Conservation (phyloP, 768 basidiomycete genomes). For the Amanita inopinata region DNA sequence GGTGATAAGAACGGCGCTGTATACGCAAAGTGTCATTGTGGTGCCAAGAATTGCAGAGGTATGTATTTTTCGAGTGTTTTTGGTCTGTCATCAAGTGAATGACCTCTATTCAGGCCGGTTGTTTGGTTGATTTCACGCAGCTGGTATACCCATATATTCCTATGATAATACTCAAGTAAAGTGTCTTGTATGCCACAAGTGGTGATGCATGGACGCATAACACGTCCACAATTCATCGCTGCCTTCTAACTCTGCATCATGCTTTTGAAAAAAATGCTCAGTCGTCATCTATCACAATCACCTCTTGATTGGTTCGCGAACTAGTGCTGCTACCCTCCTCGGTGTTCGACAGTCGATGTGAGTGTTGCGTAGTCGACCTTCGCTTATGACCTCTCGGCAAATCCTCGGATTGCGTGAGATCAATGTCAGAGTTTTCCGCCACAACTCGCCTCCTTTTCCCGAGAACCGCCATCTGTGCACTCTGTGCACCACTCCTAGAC, state of each 20-base stretch:
- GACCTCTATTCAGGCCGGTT: constrained; percentile 1
- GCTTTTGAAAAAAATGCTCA: constrained; percentile 1
- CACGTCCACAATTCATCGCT: too few relatives aligned
- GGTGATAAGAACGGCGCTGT: constrained; percentile 29
- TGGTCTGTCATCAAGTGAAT: not conserved
- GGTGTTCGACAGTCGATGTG: too few relatives aligned
- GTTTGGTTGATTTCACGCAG: not conserved
- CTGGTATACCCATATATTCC: not conserved
- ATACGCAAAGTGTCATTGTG: constrained; percentile 41
- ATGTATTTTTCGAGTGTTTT: constrained; percentile 2
- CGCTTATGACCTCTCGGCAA: constrained; percentile 13
- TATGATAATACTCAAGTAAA: not conserved
- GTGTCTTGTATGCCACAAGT: not conserved
- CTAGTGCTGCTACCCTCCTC: not conserved
- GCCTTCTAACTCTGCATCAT: too few relatives aligned
- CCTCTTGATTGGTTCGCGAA: constrained; percentile 1
- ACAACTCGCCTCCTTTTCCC: constrained; percentile 25
- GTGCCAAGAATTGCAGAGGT: constrained; percentile 43
- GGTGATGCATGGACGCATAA: too few relatives aligned
- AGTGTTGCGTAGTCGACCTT: not conserved
- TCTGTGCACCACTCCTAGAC: too few relatives aligned
- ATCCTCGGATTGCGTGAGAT: constrained; percentile 13
- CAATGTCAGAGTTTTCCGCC: constrained; percentile 15
- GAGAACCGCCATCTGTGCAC: constrained; percentile 13
- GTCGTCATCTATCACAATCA: constrained; percentile 14